Conservation (phyloP, 2,329 filamentous ascomycete species). For the Alternaria longipes region DNA sequence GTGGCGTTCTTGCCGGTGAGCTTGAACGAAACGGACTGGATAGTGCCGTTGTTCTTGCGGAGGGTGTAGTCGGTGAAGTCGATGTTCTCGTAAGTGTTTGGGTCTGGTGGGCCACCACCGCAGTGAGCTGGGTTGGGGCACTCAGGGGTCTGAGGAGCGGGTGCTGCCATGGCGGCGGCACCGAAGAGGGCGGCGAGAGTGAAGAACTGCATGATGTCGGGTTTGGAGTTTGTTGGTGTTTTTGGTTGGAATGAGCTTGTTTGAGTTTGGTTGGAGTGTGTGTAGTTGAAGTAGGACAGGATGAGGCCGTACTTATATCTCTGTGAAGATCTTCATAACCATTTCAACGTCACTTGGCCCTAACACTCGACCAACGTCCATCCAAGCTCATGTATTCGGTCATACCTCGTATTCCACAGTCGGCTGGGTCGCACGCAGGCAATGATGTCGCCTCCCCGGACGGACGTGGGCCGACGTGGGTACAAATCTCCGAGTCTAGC, state of each 20-base stretch:
- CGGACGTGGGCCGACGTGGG: slow-evolving; percentile 2
- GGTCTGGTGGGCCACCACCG: slow-evolving; percentile 16
- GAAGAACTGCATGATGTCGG: slow-evolving; percentile 31
- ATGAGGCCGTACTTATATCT: slow-evolving; percentile 25
- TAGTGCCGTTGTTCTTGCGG: slow-evolving; percentile 28
- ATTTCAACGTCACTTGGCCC: slow-evolving; percentile 16
- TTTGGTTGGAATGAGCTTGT: background rate
- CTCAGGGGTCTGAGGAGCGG: slow-evolving; percentile 28
- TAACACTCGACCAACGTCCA: slow-evolving; percentile 2
- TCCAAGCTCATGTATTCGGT: slow-evolving; percentile 11
- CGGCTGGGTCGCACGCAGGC: slow-evolving; percentile 10
- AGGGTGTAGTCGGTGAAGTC: slow-evolving; percentile 30
- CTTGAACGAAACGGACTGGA: slow-evolving; percentile 33
- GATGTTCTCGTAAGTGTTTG: slow-evolving; percentile 31
- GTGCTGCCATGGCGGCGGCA: slow-evolving; percentile 31
- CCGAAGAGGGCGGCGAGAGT: slow-evolving; percentile 30
- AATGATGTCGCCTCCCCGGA: slow-evolving; percentile 3
- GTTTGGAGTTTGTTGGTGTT: slow-evolving; percentile 4
- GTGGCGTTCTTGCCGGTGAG: slow-evolving; percentile 28
- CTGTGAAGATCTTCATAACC: slow-evolving; percentile 2
- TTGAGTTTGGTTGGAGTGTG: background rate
- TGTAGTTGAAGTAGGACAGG: background rate
- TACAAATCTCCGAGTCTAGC: slow-evolving; percentile 14
- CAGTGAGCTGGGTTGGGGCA: slow-evolving; percentile 38
- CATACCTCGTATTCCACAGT: slow-evolving; percentile 5